These are phyloP conservation scores for Phtheirospermum japonicum DNA, from an alignment of 257 asterid species.

Conservation along the genomic window DNA sequence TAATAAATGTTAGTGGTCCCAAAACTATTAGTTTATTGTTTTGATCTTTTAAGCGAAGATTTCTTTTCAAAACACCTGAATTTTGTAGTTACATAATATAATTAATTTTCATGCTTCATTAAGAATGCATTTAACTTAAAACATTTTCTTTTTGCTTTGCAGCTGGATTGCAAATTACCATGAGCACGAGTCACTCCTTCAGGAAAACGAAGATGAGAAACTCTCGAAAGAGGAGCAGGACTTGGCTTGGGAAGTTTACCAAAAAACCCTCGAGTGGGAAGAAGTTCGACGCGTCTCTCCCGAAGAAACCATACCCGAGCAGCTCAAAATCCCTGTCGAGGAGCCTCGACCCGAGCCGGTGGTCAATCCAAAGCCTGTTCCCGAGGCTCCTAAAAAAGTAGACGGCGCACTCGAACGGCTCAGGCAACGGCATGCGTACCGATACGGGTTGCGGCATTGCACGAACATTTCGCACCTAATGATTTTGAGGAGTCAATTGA, in stretches of 20 bases:
- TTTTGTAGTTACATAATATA: too few species aligned
- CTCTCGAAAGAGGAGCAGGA: slow-evolving; percentile 98
- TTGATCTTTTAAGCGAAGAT: too few species aligned
- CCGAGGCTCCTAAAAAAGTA: slow-evolving; percentile 28
- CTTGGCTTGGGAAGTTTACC: slow-evolving; percentile 94
- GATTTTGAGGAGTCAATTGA: slow-evolving; percentile 61
- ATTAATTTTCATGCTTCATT: too few species aligned
- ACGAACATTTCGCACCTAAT: slow-evolving; percentile 73
- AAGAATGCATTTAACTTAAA: neutral
- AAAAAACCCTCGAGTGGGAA: slow-evolving; percentile 78
- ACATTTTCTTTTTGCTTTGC: slow-evolving; percentile 12
- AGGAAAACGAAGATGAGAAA: slow-evolving; percentile 95
- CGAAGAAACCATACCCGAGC: slow-evolving; percentile 46
- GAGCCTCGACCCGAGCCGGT: slow-evolving; percentile 30
- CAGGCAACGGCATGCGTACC: slow-evolving; percentile 27
- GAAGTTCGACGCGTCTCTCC: slow-evolving; percentile 59
- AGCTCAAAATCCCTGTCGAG: slow-evolving; percentile 29
- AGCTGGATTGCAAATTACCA: slow-evolving; percentile 96
- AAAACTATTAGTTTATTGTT: too few species aligned
- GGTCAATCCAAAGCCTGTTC: slow-evolving; percentile 27
- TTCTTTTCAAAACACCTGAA: too few species aligned
- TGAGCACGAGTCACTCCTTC: slow-evolving; percentile 90
- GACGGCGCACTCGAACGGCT: slow-evolving; percentile 32
- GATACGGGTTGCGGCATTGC: slow-evolving; percentile 50
- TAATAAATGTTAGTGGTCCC: too few species aligned